These are phyloP conservation scores for Salix dunnii DNA, from an alignment of 345 rosid species.

Conservation along the genomic window DNA sequence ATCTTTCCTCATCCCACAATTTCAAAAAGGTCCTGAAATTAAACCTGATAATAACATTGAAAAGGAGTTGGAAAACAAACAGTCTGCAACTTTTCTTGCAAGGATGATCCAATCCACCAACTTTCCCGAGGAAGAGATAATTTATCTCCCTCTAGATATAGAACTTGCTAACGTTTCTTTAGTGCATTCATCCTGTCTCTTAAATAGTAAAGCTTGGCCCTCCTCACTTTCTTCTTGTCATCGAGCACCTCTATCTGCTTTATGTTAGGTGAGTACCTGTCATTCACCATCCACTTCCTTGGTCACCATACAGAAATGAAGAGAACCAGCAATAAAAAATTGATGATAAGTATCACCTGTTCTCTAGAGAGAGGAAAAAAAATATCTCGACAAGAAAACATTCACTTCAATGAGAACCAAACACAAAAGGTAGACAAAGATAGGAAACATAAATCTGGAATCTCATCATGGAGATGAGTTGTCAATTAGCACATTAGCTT, in stretches of 20 bases:
- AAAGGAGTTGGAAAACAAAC: background rate
- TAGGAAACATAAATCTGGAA: background rate
- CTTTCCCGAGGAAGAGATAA: conserved; percentile 1
- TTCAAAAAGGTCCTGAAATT: background rate
- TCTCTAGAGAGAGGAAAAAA: background rate
- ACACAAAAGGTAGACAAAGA: background rate
- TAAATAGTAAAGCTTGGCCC: conserved; percentile 94
- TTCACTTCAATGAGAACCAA: background rate
- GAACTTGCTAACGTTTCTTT: conserved; percentile 40
- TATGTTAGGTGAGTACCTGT: conserved; percentile 91
- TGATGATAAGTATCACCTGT: background rate
- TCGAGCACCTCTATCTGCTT: conserved; percentile 89
- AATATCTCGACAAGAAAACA: background rate
- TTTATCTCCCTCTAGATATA: conserved; percentile 3
- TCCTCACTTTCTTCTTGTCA: conserved; percentile 82
- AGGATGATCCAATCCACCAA: conserved; percentile 1
- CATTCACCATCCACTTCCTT: conserved; percentile 22
- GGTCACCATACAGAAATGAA: background rate
- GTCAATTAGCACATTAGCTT: background rate
- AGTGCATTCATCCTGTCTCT: conserved; percentile 93
- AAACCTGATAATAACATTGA: background rate
- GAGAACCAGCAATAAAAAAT: background rate
- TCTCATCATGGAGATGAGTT: background rate
- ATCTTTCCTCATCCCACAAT: background rate
- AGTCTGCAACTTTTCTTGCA: conserved; percentile 8